These are phyloP conservation scores for Aspergillus diversus DNA, from an alignment of 495 filamentous ascomycete species.

Conservation along the genomic window DNA sequence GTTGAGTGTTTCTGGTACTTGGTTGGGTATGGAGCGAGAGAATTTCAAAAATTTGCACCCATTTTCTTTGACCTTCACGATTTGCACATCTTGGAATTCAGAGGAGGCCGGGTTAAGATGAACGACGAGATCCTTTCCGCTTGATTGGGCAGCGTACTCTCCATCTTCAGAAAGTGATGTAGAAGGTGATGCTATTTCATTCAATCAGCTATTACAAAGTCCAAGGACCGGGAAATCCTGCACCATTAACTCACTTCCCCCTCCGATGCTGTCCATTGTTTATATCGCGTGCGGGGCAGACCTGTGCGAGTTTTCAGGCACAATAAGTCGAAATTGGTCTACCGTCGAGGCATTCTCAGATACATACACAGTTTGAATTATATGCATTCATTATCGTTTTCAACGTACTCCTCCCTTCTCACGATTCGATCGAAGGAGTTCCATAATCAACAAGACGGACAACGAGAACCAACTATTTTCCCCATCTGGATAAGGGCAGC, in stretches of 20 bases:
- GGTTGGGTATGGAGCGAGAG: slow-evolving; percentile 13
- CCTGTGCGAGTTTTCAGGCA: slow-evolving; percentile 9
- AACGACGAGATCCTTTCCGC: slow-evolving; percentile 42
- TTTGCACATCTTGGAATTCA: slow-evolving; percentile 38
- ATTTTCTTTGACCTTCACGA: slow-evolving; percentile 39
- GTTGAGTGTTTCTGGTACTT: slow-evolving; percentile 3
- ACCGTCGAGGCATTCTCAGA: background rate
- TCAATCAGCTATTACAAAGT: slow-evolving; percentile 7
- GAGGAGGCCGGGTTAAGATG: slow-evolving; percentile 38
- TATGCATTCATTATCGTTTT: background rate
- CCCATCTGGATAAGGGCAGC: slow-evolving; percentile 10
- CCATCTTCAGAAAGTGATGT: slow-evolving; percentile 42
- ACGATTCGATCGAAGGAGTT: background rate
- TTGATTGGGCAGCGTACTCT: slow-evolving; percentile 37
- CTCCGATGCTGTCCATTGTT: slow-evolving; percentile 43
- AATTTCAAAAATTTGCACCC: slow-evolving; percentile 40
- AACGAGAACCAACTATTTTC: background rate
- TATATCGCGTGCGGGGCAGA: slow-evolving; percentile 16
- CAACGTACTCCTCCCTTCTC: background rate
- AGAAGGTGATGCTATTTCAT: slow-evolving; percentile 25
- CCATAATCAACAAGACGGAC: background rate
- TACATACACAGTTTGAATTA: background rate
- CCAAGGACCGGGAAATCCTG: background rate
- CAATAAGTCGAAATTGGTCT: background rate
- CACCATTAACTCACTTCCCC: slow-evolving; percentile 31